phyloP scores from a whole-genome alignment of 2,329 filamentous ascomycete species.

The Cadophora malorum region DNA sequence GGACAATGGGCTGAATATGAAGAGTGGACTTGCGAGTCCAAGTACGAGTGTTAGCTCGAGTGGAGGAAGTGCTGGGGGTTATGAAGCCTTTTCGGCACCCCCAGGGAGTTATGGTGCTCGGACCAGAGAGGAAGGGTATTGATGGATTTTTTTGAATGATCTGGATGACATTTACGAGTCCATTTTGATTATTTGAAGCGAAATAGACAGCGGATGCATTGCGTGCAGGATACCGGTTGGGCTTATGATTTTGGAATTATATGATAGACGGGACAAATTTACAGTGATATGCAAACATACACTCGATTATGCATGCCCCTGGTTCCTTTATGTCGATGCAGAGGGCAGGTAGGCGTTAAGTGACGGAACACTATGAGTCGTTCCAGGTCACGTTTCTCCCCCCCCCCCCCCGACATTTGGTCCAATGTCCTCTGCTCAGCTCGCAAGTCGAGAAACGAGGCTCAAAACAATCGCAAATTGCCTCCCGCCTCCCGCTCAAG shows the following conservation, averaged over 20 bases:
- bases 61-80: constrained; percentile 31
- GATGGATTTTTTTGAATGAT: not conserved
- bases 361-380: no score
- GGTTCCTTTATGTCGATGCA: no score
- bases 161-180: not conserved
- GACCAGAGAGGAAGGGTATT: not conserved
- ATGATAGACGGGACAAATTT: not conserved
- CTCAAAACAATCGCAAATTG: not conserved
- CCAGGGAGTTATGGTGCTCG: not conserved
- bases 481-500: not conserved
- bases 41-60: constrained; percentile 44
- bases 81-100: constrained; percentile 17
- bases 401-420: no score
- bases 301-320: not conserved
- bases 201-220: not conserved
- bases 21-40: constrained; percentile 44
- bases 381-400: not conserved
- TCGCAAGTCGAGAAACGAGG: not conserved
- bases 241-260: not conserved
- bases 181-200: not conserved
- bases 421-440: no score
- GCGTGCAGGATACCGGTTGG: not conserved
- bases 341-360: no score
- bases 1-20: constrained; percentile 30
- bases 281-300: not conserved